Percentiles rank a stretch among this genome's conserved stretches.
phyloP scores from a whole-genome alignment of 129 eudicot species.

The Artemisia annua region DNA sequence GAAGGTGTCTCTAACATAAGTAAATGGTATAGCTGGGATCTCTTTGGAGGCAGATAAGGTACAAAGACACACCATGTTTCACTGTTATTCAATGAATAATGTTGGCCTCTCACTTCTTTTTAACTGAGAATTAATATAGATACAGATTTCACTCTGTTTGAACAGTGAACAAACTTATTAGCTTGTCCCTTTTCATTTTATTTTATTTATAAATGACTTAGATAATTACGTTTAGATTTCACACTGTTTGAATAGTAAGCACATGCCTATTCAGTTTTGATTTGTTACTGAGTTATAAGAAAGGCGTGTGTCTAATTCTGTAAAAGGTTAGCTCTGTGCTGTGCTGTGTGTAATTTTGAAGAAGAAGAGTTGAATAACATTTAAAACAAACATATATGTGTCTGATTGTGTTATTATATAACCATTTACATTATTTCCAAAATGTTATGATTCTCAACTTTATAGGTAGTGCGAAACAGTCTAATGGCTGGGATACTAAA shows the following conservation, averaged over 20 bases:
- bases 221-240: background rate
- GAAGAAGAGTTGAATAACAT: background rate
- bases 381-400: too few species aligned
- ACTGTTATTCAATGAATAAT: background rate
- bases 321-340: background rate
- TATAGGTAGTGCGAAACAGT: too few species aligned
- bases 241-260: background rate
- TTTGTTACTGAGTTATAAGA: background rate
- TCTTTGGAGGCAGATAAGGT: constrained; percentile 80
- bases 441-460: background rate
- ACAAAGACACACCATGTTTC: constrained; percentile 6
- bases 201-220: background rate
- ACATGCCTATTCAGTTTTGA: background rate
- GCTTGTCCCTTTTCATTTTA: background rate
- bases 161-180: background rate
- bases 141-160: background rate
- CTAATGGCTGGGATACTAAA: too few species aligned
- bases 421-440: background rate
- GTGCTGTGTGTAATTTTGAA: background rate
- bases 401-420: background rate
- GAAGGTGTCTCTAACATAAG: constrained; percentile 77
- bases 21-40: constrained; percentile 64
- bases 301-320: background rate
- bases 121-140: background rate
- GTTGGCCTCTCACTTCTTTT: background rate